A percentile compares a stretch with the other conserved stretches of the same genome.
Conservation (phyloP, 306 rosid genomes). For the cucumber (Cucumis sativus) region Cucumber_9930_V3 NC_026657.2:18911501-18912000, state of each 20-base stretch:
- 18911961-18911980: not conserved
- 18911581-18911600: constrained; percentile 9
- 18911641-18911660: constrained; percentile 66
- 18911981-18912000: not conserved
- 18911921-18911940: not conserved
- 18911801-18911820: not conserved
- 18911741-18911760: not conserved
- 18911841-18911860: not conserved
- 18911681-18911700: not conserved
- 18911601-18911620: constrained; percentile 38
- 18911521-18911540: constrained; percentile 35
- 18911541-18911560: constrained; percentile 22
- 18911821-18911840: not conserved
- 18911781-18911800: not conserved
- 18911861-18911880: not conserved
- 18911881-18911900: not conserved
- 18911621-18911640: constrained; percentile 46
- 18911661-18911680: constrained; percentile 39
- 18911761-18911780: not conserved
- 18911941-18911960: not conserved
- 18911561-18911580: constrained; percentile 10
- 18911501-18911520: constrained; percentile 27
- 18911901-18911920: not conserved
- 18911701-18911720: constrained; percentile 5
- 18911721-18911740: not conserved